A percentile compares a stretch with the other conserved stretches of the same genome.
These are phyloP conservation scores for Lentinula sp. DNA, from an alignment of 768 basidiomycete genomes.

Conservation along the genomic window DNA sequence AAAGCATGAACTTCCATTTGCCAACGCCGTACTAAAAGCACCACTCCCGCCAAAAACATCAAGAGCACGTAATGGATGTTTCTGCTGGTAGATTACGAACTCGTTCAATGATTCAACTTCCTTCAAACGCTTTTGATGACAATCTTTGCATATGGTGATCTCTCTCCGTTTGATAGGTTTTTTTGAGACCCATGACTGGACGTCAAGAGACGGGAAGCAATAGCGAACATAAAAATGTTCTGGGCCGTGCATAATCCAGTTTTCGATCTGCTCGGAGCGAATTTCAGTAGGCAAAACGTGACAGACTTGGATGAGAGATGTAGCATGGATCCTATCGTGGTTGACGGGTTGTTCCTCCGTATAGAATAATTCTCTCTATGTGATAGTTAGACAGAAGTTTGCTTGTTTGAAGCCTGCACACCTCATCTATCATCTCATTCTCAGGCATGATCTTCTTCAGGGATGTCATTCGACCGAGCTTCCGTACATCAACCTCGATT, in stretches of 20 bases:
- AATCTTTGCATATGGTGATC: constrained; percentile 42
- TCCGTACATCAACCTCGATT: constrained; percentile 24
- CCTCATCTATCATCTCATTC: constrained; percentile 49
- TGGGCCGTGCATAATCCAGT: constrained; percentile 48
- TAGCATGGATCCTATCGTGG: constrained; percentile 21
- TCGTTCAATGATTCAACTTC: constrained; percentile 21
- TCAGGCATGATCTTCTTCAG: constrained; percentile 33
- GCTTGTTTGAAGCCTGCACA: constrained; percentile 13
- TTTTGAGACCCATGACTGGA: constrained; percentile 31
- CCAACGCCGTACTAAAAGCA: constrained; percentile 57
- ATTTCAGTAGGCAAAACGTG: constrained; percentile 34
- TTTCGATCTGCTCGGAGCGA: constrained; percentile 22
- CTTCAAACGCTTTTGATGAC: constrained; percentile 24
- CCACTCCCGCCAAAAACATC: constrained; percentile 53
- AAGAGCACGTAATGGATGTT: constrained; percentile 24
- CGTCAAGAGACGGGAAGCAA: constrained; percentile 34
- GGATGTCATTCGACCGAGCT: constrained; percentile 45
- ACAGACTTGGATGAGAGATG: constrained; percentile 40
- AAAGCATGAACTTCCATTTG: constrained; percentile 44
- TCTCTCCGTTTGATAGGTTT: constrained; percentile 20
- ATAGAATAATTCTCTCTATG: constrained; percentile 55
- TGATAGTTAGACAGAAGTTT: neutral
- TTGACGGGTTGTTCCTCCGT: constrained; percentile 33
- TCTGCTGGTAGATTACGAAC: constrained; percentile 23
- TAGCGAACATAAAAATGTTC: constrained; percentile 56